Conservation (phyloP, 371 early-diverging fungal species). For the Chytridium lagenaria region DNA sequence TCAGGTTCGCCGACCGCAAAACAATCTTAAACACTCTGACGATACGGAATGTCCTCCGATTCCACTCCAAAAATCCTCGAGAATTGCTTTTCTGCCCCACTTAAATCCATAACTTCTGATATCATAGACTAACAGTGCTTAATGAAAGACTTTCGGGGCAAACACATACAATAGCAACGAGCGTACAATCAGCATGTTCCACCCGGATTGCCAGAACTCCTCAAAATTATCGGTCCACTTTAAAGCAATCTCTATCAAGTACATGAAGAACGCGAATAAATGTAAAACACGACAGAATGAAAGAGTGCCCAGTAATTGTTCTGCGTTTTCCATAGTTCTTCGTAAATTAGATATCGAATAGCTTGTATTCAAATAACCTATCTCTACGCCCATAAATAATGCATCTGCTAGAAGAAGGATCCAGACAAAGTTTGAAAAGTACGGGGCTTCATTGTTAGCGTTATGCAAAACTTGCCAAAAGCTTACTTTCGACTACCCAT, state of each 20-base stretch:
- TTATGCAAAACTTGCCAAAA: neutral
- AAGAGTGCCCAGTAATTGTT: slow-evolving; percentile 39
- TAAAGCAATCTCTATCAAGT: slow-evolving; percentile 43
- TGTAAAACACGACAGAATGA: slow-evolving; percentile 42
- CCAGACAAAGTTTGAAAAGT: slow-evolving; percentile 26
- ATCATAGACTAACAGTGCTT: slow-evolving; percentile 39
- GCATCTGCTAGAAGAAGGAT: slow-evolving; percentile 26
- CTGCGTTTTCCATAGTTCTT: slow-evolving; percentile 27
- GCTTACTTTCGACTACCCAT: slow-evolving; percentile 37
- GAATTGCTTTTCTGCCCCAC: slow-evolving; percentile 4
- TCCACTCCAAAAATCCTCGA: slow-evolving; percentile 18
- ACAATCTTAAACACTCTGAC: slow-evolving; percentile 47
- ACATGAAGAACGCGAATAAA: slow-evolving; percentile 36
- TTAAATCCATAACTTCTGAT: slow-evolving; percentile 40
- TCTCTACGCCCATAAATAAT: slow-evolving; percentile 34
- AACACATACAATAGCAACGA: neutral
- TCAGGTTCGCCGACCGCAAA: slow-evolving; percentile 41
- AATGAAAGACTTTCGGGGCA: no score
- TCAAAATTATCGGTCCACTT: slow-evolving; percentile 42
- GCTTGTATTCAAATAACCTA: slow-evolving; percentile 17
- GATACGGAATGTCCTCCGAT: slow-evolving; percentile 41
- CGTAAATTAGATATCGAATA: neutral
- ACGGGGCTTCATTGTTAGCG: slow-evolving; percentile 7
- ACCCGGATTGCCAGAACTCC: slow-evolving; percentile 48
- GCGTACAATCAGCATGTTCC: slow-evolving; percentile 44